Base-by-base conservation (phyloP, 2,329 filamentous ascomycete species). In the Hypomyces perniciosus region DNA sequence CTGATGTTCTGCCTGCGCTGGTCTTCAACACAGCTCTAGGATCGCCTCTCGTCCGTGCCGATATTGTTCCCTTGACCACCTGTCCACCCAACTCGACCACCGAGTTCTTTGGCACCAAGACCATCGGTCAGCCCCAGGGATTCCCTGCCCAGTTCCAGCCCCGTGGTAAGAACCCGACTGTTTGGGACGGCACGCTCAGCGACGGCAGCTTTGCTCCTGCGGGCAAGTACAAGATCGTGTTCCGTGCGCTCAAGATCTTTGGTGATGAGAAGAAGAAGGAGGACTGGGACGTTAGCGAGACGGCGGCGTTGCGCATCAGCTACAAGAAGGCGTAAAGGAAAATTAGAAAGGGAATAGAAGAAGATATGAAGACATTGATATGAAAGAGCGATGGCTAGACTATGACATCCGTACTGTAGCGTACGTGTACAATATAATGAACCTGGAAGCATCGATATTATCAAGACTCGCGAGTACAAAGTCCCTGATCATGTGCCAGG, bases 181-280 rank as follows among this genome's bases (percentile, higher is more conserved):
- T 51, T 0, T 82, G 75, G 69, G 71, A 75, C 45, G 79, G 79
- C 9, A 63, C 65, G 47, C 62, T 81, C 5, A 65, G 66, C 0
- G 69, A 74, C 8, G 77, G 76, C 10, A 66, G 58, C 1, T 78
- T 74, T 53, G 77, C 70, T 2, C 72, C 76, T 0, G 65, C 69
- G 0, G 79, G 78, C 8, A 58, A 60, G 29, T 81, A 82, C 63
- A 74, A 72, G 61, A 65, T 81, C 45, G 66, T 67, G 1, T 65
- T 79, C 30, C 70, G 70, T 51, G 73, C 77, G 2, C 61, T 81
- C 55, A 71, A 70, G 52, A 71, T 81, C 52, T 78, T 76, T 58
- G 78, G 78, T 5, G 68, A 81, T 51, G 62, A 64, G 33, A 61
- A 65, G 10, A 66, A 72, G 50, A 53, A 65, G 2, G 63, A 61